Conservation (phyloP, 192 early-diverging fungal genomes). For the Dimargaris xerosporica region DNA sequence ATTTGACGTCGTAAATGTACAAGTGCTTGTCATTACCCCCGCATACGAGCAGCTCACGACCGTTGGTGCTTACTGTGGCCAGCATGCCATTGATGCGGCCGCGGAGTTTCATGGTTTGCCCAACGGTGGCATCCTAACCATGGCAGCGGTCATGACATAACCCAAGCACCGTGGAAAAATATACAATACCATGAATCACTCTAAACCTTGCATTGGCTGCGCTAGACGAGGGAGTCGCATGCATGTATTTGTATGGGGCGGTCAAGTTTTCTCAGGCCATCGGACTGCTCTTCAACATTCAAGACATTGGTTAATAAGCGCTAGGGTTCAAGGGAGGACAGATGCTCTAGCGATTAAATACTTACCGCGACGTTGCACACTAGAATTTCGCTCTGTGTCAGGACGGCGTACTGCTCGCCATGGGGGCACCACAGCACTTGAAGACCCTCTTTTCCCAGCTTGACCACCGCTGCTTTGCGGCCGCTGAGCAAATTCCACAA, state of each 20-base stretch:
- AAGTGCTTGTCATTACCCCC: slow-evolving; percentile 47
- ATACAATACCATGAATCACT: slow-evolving; percentile 8
- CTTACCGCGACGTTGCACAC: slow-evolving; percentile 44
- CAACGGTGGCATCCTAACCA: slow-evolving; percentile 19
- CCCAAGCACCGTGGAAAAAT: not conserved
- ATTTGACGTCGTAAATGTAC: slow-evolving; percentile 30
- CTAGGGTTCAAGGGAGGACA: not conserved
- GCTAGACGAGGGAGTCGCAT: slow-evolving; percentile 14
- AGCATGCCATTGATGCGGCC: slow-evolving; percentile 22
- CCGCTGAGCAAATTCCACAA: slow-evolving; percentile 69
- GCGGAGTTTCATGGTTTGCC: slow-evolving; percentile 16
- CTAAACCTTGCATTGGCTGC: slow-evolving; percentile 18
- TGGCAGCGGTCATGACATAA: not conserved
- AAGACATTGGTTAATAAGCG: not conserved
- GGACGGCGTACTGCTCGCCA: slow-evolving; percentile 39
- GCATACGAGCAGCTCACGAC: slow-evolving; percentile 31
- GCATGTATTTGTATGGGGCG: slow-evolving; percentile 20
- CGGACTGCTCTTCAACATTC: slow-evolving; percentile 12
- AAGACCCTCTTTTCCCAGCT: slow-evolving; percentile 32
- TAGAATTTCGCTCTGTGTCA: slow-evolving; percentile 34
- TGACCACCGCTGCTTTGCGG: slow-evolving; percentile 41
- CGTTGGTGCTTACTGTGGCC: slow-evolving; percentile 18
- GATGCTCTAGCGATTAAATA: not conserved
- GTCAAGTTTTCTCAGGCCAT: slow-evolving; percentile 19
- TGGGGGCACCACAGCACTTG: slow-evolving; percentile 36